phyloP scores from a whole-genome alignment of 805 yeast species.

The Pichia nakasei region DNA sequence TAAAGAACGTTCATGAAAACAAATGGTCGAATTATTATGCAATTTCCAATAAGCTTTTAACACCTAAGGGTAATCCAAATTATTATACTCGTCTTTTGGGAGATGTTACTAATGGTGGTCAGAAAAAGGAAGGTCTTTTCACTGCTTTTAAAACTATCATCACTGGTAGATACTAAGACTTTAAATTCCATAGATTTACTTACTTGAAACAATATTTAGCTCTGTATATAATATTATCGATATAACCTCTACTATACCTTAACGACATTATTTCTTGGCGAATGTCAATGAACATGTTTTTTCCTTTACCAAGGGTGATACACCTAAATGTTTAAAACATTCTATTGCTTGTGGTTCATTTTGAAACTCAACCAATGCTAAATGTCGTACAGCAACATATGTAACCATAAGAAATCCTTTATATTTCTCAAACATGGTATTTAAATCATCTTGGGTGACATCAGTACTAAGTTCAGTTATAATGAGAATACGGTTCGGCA shows the following conservation, averaged over 20 bases:
- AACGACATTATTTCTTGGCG: constrained; percentile 20
- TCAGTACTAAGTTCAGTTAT: constrained; percentile 53
- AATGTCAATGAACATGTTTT: constrained; percentile 21
- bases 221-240: neutral
- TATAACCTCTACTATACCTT: neutral
- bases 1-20: constrained; percentile 48
- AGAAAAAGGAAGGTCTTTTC: constrained; percentile 54
- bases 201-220: neutral
- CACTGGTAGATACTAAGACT: constrained; percentile 50
- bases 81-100: constrained; percentile 64
- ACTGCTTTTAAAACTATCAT: constrained; percentile 67
- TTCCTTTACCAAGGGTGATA: constrained; percentile 5
- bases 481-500: constrained; percentile 64
- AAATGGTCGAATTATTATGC: constrained; percentile 57
- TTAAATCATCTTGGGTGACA: constrained; percentile 33
- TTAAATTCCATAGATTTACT: neutral
- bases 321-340: constrained; percentile 19
- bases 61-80: constrained; percentile 79
- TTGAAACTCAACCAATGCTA: constrained; percentile 78
- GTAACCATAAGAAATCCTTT: constrained; percentile 63
- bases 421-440: constrained; percentile 36
- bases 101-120: constrained; percentile 56
- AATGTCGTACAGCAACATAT: constrained; percentile 52
- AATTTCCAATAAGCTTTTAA: constrained; percentile 54
- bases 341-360: constrained; percentile 38